Evolutionary conservation across 1,284 basidiomycete species (phyloP), one percentile per base, ranked within the genome.

Genomic region (Rhodotorula sp.): DNA sequence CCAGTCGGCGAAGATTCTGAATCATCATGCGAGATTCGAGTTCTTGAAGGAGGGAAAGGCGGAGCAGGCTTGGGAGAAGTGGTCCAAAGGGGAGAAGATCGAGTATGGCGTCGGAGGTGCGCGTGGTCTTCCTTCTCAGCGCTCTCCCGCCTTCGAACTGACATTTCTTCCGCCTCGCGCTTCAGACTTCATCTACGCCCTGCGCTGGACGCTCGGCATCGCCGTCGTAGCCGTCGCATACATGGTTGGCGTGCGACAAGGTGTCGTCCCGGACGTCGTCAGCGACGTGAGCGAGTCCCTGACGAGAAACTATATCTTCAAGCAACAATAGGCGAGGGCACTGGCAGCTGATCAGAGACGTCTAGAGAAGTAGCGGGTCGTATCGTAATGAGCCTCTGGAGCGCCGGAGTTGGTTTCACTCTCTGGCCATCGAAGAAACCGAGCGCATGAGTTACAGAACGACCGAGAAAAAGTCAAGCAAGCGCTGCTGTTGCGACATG

Each of bases 31-130:
- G 34, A 56, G 71, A 71, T 53, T 68, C 67, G 67, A 70, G 22
- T n/a, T 64, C 58, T 22, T 68, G 62, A 64, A 62, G 50, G 47
- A 53, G 13, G 61, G 52, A 4, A 62, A 69, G 67, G n/a, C 69
- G n/a, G 64, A 64, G 20, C 28, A 73, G 40, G 77, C 77, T 15
- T 80, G 78, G 78, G 70, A 73, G 9, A 70, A 73, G 54, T 80
- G 79, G 79, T 55, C 56, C n/a, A 46, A 52, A 16, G 79, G 79
- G 0, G 79, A 80, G 56, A 71, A 69, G 46, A 67, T 77, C 24
- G 70, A 61, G 20, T 75, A 79, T 26, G 64, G 73, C 10, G 26
- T 79, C 15, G 53, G 28, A 4, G 78, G 76, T 76, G 58, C 54
- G 76, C 66, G 40, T 28, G 34, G 9, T 20, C 11, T n/a, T 28